Evolutionary conservation across 2,329 filamentous ascomycete species (phyloP).

Genomic region (Xylaria sp.): DNA sequence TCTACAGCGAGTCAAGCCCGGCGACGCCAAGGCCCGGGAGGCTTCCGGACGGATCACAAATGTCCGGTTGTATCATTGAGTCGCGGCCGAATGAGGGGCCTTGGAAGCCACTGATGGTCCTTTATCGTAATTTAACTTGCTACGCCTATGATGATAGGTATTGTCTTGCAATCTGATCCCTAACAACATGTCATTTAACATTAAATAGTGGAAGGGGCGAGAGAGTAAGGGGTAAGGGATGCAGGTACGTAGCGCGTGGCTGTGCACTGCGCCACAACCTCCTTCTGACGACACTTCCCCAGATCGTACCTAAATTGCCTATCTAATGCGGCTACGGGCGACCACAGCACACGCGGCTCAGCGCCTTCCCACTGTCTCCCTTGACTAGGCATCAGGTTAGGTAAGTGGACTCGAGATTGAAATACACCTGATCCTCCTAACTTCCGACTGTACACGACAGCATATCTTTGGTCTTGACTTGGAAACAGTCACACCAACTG

Average conservation of each 20-base stretch:
- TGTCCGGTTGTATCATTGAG: too few species aligned
- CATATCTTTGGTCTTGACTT: slow-evolving; percentile 11
- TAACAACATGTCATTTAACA: too few species aligned
- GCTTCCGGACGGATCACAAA: too few species aligned
- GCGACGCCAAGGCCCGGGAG: too few species aligned
- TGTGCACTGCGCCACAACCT: slow-evolving; percentile 28
- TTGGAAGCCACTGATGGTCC: too few species aligned
- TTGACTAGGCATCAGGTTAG: slow-evolving; percentile 26
- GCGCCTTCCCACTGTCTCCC: not conserved
- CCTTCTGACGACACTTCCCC: slow-evolving; percentile 28
- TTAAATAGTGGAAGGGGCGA: too few species aligned
- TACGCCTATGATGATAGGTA: too few species aligned
- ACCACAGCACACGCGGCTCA: slow-evolving; percentile 3
- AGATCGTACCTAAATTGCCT: slow-evolving; percentile 16
- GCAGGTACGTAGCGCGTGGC: slow-evolving; percentile 14
- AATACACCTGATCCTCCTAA: slow-evolving; percentile 2
- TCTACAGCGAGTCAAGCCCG: too few species aligned
- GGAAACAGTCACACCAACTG: not conserved
- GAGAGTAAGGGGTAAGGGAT: too few species aligned
- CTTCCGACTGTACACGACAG: slow-evolving; percentile 9
- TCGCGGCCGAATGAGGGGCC: too few species aligned
- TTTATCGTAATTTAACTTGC: too few species aligned
- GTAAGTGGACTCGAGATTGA: slow-evolving; percentile 4
- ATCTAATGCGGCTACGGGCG: slow-evolving; percentile 13
- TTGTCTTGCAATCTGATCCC: too few species aligned